A percentile compares a stretch with the other conserved stretches of the same genome.
Evolutionary conservation across 306 rosid genomes (phyloP).

Genomic region (Acacia confusa): DNA sequence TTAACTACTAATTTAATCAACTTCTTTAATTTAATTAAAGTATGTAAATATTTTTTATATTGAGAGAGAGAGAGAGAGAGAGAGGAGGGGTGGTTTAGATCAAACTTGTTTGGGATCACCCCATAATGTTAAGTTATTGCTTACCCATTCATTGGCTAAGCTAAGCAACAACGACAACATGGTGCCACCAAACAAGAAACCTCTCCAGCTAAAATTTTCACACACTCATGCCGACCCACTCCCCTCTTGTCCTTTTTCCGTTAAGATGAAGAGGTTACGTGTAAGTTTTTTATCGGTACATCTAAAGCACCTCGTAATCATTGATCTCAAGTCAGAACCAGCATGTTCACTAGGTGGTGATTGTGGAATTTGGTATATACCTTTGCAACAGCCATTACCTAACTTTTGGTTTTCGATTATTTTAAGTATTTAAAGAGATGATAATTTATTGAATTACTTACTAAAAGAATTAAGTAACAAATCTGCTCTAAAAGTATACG

Average conservation of each 20-base stretch:
- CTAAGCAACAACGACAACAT: no score
- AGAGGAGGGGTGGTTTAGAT: no score
- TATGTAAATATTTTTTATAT: no score
- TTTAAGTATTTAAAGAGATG: not conserved
- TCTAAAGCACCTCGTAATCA: not conserved
- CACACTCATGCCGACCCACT: constrained; percentile 31
- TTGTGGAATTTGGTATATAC: not conserved
- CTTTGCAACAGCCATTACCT: no score
- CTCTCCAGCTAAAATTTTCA: not conserved
- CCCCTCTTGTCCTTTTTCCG: constrained; percentile 6
- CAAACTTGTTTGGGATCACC: no score
- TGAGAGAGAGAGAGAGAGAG: no score
- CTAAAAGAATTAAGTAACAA: no score
- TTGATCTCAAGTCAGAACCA: not conserved
- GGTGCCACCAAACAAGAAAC: not conserved
- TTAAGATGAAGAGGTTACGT: not conserved
- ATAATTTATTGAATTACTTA: no score
- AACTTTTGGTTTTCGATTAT: not conserved
- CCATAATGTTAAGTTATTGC: not conserved
- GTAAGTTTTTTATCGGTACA: not conserved
- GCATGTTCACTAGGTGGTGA: not conserved
- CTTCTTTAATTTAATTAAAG: no score
- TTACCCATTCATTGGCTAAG: not conserved
- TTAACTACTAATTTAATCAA: no score
- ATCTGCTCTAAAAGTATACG: no score